A percentile compares a stretch with the other conserved stretches of the same genome.
These are phyloP conservation scores for Aspergillus novofumigatus DNA, from an alignment of 2,329 filamentous ascomycete species.

Conservation along the genomic window DNA sequence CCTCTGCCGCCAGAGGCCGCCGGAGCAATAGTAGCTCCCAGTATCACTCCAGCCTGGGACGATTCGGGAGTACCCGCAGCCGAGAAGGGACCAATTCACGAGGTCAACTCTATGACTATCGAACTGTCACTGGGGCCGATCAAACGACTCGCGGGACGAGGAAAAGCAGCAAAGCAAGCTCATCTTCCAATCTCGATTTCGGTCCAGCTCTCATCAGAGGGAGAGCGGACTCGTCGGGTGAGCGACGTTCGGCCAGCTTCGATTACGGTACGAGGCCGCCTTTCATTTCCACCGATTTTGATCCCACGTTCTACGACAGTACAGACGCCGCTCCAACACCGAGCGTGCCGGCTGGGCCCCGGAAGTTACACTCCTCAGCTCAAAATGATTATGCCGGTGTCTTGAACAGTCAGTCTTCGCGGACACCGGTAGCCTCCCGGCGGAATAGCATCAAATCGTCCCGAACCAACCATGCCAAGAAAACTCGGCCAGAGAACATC, in stretches of 20 bases:
- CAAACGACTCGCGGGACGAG: conserved; percentile 36
- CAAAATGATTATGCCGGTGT: conserved; percentile 26
- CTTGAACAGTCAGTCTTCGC: conserved; percentile 22
- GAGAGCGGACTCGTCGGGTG: conserved; percentile 27
- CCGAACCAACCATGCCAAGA: conserved; percentile 33
- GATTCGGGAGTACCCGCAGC: conserved; percentile 59
- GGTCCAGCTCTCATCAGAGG: conserved; percentile 44
- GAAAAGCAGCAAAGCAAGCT: conserved; percentile 69
- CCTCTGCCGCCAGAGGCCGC: conserved; percentile 44
- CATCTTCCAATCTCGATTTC: conserved; percentile 73
- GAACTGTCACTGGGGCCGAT: conserved; percentile 20
- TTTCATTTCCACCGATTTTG: conserved; percentile 20
- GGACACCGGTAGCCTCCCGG: conserved; percentile 33
- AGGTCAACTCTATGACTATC: conserved; percentile 33
- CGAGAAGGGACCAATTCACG: conserved; percentile 37
- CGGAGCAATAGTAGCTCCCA: conserved; percentile 79
- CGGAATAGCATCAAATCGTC: conserved; percentile 43
- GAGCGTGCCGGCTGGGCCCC: conserved; percentile 74
- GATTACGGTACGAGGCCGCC: conserved; percentile 39
- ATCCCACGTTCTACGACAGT: conserved; percentile 39
- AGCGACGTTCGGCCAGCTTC: conserved; percentile 43
- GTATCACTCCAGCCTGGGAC: conserved; percentile 56
- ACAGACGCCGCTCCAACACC: conserved; percentile 84
- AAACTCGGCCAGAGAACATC: conserved; percentile 36
- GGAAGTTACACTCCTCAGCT: conserved; percentile 49